Base-by-base conservation (phyloP, 2,329 filamentous ascomycete species). In the Fusarium pseudonygamai region DNA sequence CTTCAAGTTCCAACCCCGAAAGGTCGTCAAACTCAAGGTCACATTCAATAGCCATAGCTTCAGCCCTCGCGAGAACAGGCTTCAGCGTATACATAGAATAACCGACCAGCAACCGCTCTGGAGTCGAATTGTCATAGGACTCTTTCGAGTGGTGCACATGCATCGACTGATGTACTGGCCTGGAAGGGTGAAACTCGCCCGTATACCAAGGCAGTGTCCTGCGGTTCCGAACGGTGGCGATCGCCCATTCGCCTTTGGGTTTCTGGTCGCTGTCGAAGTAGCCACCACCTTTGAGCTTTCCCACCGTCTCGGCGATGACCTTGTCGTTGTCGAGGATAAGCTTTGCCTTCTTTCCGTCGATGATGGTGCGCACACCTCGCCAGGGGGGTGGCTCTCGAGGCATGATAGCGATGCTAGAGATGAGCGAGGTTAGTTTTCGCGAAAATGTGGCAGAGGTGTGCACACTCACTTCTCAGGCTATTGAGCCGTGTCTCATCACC, bases 211-310 rank as follows among this genome's bases (percentile, higher is more conserved):
- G 34, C 7, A 34, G 15, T 5, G 40, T 32, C 4, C 60, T 52
- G 2, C 60, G 50, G 1, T 15, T 12, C 2, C 30, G 0, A 3
- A 58, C n/a, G 1, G 20, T 36, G 16, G 28, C 6, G 2, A 36
- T 4, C 3, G 2, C 6, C 60, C 52, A 63, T 6, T 47, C 30
- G 16, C 43, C 52, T 10, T 3, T 28, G 20, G 26, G 49, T 0
- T 13, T 1, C 3, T 10, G 12, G 5, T 28, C 9, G 9, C 5
- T 5, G 1, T 49, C 0, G 3, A 56, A 63, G 18, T 49, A 63
- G 3, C 60, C 45, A 0, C 36, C 22, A 1, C 53, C 52, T 2
- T 59, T 0, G 5, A 37, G 6, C 0, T 22, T 30, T 15, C 36
- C 36, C 14, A 63, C 15, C 4, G 42, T 57, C 12, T 28, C 5